phyloP scores from a whole-genome alignment of 169 alveolate genomes.

The Plasmodium blacklocki region DNA sequence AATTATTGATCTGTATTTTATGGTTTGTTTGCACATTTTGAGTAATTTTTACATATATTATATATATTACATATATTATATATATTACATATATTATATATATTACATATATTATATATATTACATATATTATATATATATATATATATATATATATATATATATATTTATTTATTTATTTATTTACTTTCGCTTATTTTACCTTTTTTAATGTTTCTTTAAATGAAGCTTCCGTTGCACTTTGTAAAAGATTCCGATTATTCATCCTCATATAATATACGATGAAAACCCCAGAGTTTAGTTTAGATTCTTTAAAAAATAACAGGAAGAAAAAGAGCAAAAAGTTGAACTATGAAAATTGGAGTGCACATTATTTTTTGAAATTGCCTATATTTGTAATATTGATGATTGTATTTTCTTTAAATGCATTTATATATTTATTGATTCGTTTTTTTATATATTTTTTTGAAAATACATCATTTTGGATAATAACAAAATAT shows the following conservation, averaged over 20 bases:
- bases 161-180: too few species aligned
- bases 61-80: not conserved
- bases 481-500: slow-evolving; percentile 43
- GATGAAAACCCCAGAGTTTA: slow-evolving; percentile 76
- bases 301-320: slow-evolving; percentile 67
- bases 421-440: slow-evolving; percentile 68
- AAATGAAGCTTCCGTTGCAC: too few species aligned
- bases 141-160: not conserved
- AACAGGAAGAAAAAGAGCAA: slow-evolving; percentile 41
- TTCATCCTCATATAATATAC: slow-evolving; percentile 1
- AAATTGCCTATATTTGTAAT: slow-evolving; percentile 61
- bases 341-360: slow-evolving; percentile 27
- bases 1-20: too few species aligned
- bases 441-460: slow-evolving; percentile 42
- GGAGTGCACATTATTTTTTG: slow-evolving; percentile 58
- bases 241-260: too few species aligned
- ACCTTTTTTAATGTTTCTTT: too few species aligned
- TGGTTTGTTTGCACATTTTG: too few species aligned
- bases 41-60: not conserved
- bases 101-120: not conserved
- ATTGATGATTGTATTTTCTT: slow-evolving; percentile 38
- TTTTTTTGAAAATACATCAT: slow-evolving; percentile 39
- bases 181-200: too few species aligned
- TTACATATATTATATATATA: not conserved
- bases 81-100: slow-evolving; percentile 7